Base-by-base conservation (phyloP, 495 filamentous ascomycete species). In the Xylaria sp. region DNA sequence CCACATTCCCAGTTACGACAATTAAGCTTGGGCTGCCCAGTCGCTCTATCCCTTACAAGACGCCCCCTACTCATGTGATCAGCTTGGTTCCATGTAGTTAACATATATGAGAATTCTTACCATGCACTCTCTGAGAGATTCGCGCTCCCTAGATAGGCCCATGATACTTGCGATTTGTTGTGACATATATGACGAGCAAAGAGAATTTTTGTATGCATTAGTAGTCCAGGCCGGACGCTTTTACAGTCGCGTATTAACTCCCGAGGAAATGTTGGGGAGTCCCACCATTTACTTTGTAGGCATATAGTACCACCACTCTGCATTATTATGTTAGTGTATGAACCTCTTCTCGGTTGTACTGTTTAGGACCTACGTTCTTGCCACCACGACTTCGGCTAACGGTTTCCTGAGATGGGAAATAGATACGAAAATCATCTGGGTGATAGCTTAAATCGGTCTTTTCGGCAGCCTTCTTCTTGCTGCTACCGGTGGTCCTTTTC, bases 1-100 rank as follows among this genome's bases (percentile, higher is more conserved):
- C 96, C 96, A 73, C 94, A 98, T 80, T 99, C 96, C 96, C 96
- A 99, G 79, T 98, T 99, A 15, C 92, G 89, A 76, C 92, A 93
- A 68, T 90, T 96, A 24, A 98, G 80, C 73, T 94, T 97, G 0
- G 88, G 86, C 26, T 82, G 71, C 61, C 90, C 90, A 0, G 86
- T 91, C 1, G 71, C 76, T 43, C 85, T 87, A 62, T 95, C 93
- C 65, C 90, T 88, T 48, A 89, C 85, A 2, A 97, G 81, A 35
- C 89, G 90, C 1, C 94, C 94, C 93, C 89, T 90, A 65, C 7
- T 7, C 7, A 14, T 31, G 31, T 68, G 31, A 26, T 73, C 37
- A 69, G 5, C 53, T 21, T 50, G 11, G 14, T 21, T 74, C 75
- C 76, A 78, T 76, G 48, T 17, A 48, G 12, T 19, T 40, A 31